Conservation (phyloP, 371 early-diverging fungal species). For the Coemansia sp. region DNA sequence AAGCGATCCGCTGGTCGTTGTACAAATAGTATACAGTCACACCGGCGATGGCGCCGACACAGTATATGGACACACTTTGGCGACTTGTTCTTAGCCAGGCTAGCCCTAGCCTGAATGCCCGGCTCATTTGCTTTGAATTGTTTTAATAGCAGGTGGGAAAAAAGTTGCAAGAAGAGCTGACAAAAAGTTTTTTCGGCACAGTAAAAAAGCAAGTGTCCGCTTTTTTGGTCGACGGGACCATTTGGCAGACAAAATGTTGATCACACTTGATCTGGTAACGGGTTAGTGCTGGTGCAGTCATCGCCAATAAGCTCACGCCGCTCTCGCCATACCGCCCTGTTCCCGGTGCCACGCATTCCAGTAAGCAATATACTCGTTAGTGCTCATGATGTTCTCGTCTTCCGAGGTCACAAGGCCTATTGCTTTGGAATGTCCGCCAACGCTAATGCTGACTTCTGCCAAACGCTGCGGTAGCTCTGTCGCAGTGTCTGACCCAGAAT, state of each 20-base stretch:
- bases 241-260: too few relatives aligned
- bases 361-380: constrained; percentile 35
- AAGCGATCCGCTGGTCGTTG: constrained; percentile 35
- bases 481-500: constrained; percentile 1
- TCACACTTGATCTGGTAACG: too few relatives aligned
- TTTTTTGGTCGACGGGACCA: too few relatives aligned
- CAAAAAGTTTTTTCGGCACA: too few relatives aligned
- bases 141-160: too few relatives aligned
- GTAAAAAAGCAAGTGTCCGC: too few relatives aligned
- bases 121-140: constrained; percentile 12
- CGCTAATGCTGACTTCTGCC: constrained; percentile 7
- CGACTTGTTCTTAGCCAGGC: constrained; percentile 33
- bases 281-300: too few relatives aligned
- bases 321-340: neutral
- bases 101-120: constrained; percentile 34
- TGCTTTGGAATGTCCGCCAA: constrained; percentile 32
- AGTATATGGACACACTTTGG: constrained; percentile 22
- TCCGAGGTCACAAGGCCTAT: constrained; percentile 23
- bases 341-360: constrained; percentile 33
- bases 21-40: constrained; percentile 30
- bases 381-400: constrained; percentile 33
- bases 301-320: neutral
- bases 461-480: neutral
- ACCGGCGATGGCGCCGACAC: constrained; percentile 39
- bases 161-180: too few relatives aligned